Evolutionary conservation across 345 rosid genomes (phyloP).

Genomic region (Limnanthes douglasii): DNA sequence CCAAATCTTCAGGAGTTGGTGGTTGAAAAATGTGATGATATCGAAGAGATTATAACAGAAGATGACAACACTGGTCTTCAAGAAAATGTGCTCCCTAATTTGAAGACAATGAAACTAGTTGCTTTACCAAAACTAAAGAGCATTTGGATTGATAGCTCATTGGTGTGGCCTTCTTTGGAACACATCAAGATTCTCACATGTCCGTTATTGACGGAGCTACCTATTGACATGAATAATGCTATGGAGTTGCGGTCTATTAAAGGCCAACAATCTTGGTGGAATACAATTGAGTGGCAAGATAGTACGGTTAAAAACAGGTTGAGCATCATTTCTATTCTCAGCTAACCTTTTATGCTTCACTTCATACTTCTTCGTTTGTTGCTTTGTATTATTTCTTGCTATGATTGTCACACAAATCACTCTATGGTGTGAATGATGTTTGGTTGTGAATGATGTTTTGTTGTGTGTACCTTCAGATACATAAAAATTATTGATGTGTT

Average conservation of each 20-base stretch:
- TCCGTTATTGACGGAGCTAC: constrained; percentile 6
- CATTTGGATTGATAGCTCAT: constrained; percentile 8
- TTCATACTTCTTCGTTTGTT: no score
- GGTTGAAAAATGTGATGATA: constrained; percentile 11
- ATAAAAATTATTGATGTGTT: no score
- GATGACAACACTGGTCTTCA: constrained; percentile 1
- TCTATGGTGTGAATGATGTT: no score
- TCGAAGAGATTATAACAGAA: constrained; percentile 10
- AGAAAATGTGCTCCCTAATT: constrained; percentile 2
- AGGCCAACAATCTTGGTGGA: constrained; percentile 8
- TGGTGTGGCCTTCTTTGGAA: constrained; percentile 12
- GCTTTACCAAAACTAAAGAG: constrained; percentile 13
- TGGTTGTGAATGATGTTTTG: no score
- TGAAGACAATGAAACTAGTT: constrained; percentile 11
- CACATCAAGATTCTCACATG: constrained; percentile 6
- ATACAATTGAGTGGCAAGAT: neutral
- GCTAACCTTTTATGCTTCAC: no score
- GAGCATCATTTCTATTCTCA: constrained; percentile 4
- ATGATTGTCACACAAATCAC: no score
- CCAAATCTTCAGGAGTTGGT: constrained; percentile 8
- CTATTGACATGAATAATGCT: constrained; percentile 9
- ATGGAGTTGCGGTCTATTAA: constrained; percentile 6
- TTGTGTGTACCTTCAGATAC: no score
- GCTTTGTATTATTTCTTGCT: no score
- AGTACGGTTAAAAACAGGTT: neutral